Percentiles rank a stretch among this genome's conserved stretches.
Evolutionary conservation across 345 rosid genomes (phyloP).

Genomic region (Pistacia integerrima): DNA sequence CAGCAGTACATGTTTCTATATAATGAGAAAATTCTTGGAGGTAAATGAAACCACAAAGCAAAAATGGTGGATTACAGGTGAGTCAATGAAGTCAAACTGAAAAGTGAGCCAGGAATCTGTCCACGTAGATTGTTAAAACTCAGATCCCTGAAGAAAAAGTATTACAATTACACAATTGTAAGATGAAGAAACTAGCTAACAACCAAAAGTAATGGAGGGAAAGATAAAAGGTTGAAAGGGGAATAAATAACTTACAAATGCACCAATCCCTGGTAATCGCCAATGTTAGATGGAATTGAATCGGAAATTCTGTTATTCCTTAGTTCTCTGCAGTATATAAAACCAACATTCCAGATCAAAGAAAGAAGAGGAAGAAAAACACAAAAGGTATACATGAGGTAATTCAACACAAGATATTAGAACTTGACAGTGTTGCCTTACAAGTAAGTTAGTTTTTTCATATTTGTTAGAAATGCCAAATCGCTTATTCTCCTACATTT

Average conservation of each 20-base stretch:
- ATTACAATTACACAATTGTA: background rate
- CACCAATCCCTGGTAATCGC: conserved; percentile 46
- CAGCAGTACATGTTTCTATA: conserved; percentile 13
- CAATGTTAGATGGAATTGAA: conserved; percentile 57
- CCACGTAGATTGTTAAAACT: conserved; percentile 60
- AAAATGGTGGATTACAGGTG: conserved; percentile 49
- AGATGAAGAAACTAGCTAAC: background rate
- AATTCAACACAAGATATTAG: background rate
- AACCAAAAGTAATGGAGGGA: too few species aligned
- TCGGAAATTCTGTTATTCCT: conserved; percentile 57
- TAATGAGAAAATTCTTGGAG: background rate
- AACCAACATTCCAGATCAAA: conserved; percentile 8
- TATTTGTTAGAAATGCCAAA: conserved; percentile 48
- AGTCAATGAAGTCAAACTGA: conserved; percentile 36
- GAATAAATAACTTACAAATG: conserved; percentile 51
- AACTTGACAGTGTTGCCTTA: conserved; percentile 32
- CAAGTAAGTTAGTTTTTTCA: conserved; percentile 51
- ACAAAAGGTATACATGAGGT: background rate
- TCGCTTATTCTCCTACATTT: conserved; percentile 66
- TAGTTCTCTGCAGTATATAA: conserved; percentile 42
- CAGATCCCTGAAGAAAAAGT: conserved; percentile 45
- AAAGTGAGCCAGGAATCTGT: conserved; percentile 42
- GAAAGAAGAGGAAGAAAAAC: background rate
- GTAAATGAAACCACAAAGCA: background rate
- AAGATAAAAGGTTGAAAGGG: background rate